Evolutionary conservation across 306 rosid genomes (phyloP), one percentile per base, ranked within the genome.

Genomic region (Abrus precatorius): DNA sequence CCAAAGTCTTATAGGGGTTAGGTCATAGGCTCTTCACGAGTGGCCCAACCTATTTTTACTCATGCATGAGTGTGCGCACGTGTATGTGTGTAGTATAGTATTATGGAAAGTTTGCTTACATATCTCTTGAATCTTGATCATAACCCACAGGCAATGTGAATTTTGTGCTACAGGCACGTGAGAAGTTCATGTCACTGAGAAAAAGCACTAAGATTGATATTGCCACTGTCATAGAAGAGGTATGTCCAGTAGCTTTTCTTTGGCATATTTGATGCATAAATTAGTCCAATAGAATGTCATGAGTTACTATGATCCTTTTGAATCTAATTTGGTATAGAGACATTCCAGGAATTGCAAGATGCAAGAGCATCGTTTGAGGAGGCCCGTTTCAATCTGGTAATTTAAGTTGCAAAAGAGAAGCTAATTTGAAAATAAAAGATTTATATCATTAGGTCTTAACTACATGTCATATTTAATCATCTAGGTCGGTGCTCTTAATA

Each of bases 311-410:
- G 79, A 84, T 88, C 85, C 85, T 78, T 80, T 77, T 36, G 82
- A 84, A 85, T 76, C 93, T 93, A 89, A 89, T 85, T 80, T 86
- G 86, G 86, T 84, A 81, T 86, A 82, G 93, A 80, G 85, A 84
- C 75, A 84, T 93, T 93, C 87, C 97, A 93, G 97, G 97, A 91
- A 84, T 73, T 90, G 73, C 83, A 80, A 76, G 81, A 72, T 78
- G 92, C 97, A 74, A 91, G 97, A 82, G 70, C 88, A 50, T 84
- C 86, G 43, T 93, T 89, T 83, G 97, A 91, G 83, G 91, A 91
- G 79, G 92, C 96, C 74, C 97, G 96, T 81, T 93, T 91, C 84
- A 89, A 83, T 86, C 90, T 93, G 95, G 95, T 91, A 91, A 86
- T 73, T 72, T 76, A 72, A 78, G 49, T 67, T 79, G 80, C 75